Conservation (phyloP, 2,329 filamentous ascomycete species). For the Aspergillus aculeatinus region DNA sequence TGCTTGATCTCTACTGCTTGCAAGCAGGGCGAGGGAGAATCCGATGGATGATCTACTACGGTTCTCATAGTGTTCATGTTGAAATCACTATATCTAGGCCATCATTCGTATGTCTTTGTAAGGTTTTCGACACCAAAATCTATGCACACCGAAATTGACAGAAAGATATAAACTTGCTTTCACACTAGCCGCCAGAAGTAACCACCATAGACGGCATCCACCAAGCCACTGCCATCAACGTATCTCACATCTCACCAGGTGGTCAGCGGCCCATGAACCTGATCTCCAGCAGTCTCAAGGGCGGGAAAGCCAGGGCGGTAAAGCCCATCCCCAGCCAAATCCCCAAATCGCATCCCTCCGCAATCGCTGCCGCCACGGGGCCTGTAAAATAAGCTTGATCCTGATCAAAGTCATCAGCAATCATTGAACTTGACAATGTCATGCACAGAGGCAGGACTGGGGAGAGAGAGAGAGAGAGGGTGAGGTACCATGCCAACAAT, state of each 20-base stretch:
- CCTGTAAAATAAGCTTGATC: conserved; percentile 42
- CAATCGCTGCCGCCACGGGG: conserved; percentile 33
- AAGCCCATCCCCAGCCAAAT: conserved; percentile 39
- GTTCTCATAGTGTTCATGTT: no score
- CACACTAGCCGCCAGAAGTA: no score
- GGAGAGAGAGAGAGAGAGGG: not conserved
- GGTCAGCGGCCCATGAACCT: conserved; percentile 28
- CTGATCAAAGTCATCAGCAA: conserved; percentile 14
- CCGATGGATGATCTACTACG: no score
- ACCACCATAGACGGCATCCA: no score
- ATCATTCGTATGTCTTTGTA: no score
- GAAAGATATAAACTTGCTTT: no score
- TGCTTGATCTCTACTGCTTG: no score
- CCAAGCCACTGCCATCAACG: no score
- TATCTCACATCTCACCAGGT: not conserved
- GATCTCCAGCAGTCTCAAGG: conserved; percentile 36
- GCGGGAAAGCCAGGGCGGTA: conserved; percentile 36
- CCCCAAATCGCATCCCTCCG: conserved; percentile 38
- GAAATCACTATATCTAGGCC: no score
- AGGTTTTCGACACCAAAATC: no score
- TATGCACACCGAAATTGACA: not conserved
- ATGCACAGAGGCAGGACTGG: not conserved
- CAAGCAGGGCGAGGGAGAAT: no score
- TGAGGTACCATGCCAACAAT: conserved; percentile 41
- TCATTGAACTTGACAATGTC: not conserved